Evolutionary conservation across 345 rosid species (phyloP), one percentile per base, ranked within the genome.

Genomic region (Populus simonii): DNA sequence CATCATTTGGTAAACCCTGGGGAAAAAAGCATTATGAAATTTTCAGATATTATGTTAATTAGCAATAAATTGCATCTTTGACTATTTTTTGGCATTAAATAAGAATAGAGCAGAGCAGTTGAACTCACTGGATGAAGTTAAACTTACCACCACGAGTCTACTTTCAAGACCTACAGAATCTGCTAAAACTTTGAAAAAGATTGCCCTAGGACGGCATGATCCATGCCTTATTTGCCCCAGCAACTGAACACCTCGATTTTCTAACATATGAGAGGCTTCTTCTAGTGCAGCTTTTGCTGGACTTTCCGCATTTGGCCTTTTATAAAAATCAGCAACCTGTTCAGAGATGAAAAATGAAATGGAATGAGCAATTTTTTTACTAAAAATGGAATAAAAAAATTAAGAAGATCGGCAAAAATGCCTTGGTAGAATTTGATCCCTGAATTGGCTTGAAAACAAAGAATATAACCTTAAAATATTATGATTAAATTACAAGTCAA

Each of bases 1-100:
- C 98, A 80, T 96, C 97, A 90, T 79, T 92, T 55, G 99, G 97
- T 82, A 96, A 89, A 73, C 98, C 99, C 99, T 94, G 86, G 72
- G 43, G 29, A 43, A 74, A 76, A 68, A 72, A 39, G 51, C 67
- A 55, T 36, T 74, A 41, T 36, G 33, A 76, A 8, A 55, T 49
- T 80, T 78, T 25, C 69, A 77, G 47, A 33, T 67, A 29, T 68
- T n/a, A 68, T 55, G 27, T 53, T 66, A 15, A 78, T 38, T 2
- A 27, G 66, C 53, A 74, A 55, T 49, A 49, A 78, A 67, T 65
- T 74, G 43, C 49, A 70, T 20, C 22, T 69, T 25, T 59, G 29
- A 71, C 38, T 69, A 63, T 17, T 45, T 35, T 68, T 74, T 67
- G 29, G 65, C 65, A 20, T 18, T n/a, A 10, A 11, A 35, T 2